These are phyloP conservation scores for Barnettozyma vustinii DNA, from an alignment of 805 yeast genomes.

Conservation along the genomic window DNA sequence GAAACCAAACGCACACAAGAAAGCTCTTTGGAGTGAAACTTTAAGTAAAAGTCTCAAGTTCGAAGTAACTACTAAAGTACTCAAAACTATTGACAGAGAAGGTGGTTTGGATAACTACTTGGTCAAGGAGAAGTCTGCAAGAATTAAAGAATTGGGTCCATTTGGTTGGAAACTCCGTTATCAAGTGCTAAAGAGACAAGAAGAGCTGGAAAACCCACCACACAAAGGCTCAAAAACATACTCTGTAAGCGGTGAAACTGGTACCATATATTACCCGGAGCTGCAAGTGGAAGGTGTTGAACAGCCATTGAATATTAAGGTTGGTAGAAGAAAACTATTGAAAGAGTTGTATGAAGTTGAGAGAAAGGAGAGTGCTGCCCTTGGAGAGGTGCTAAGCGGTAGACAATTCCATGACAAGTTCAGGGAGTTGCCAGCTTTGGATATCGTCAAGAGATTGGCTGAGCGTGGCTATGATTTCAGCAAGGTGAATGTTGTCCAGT, in stretches of 20 bases:
- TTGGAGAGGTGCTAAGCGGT: constrained; percentile 40
- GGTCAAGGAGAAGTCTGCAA: constrained; percentile 79
- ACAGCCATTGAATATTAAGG: constrained; percentile 42
- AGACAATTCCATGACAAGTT: constrained; percentile 38
- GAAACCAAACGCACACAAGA: constrained; percentile 73
- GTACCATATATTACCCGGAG: constrained; percentile 46
- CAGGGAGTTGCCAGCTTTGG: constrained; percentile 40
- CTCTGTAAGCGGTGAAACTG: constrained; percentile 27
- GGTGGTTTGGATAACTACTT: constrained; percentile 93
- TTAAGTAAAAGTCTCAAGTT: constrained; percentile 48
- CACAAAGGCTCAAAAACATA: constrained; percentile 33
- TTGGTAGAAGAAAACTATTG: constrained; percentile 62
- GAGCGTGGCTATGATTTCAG: constrained; percentile 31
- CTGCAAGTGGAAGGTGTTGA: constrained; percentile 30
- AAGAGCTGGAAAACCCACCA: constrained; percentile 35
- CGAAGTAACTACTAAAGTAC: constrained; percentile 70
- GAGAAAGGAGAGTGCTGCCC: constrained; percentile 35
- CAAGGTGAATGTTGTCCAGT: constrained; percentile 19
- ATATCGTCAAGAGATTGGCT: constrained; percentile 45
- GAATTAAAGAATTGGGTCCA: constrained; percentile 89
- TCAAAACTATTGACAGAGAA: constrained; percentile 83
- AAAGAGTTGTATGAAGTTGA: constrained; percentile 48
- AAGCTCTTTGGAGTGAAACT: constrained; percentile 80
- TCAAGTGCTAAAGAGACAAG: constrained; percentile 49
- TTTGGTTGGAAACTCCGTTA: constrained; percentile 88